These are phyloP conservation scores for Pisolithus tinctorius DNA, from an alignment of 768 basidiomycete genomes.

Conservation along the genomic window DNA sequence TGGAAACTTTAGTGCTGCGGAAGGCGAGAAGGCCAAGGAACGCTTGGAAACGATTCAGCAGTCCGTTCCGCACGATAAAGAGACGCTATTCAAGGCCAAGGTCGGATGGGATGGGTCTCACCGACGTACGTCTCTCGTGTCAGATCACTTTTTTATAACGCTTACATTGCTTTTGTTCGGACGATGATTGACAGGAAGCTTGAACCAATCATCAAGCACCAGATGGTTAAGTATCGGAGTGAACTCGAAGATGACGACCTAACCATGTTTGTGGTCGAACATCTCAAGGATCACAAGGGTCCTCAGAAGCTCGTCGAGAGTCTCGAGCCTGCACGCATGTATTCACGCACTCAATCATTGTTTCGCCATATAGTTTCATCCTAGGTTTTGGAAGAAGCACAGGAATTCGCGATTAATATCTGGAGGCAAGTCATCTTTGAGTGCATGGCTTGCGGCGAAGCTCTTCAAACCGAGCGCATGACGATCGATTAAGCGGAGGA, in stretches of 20 bases:
- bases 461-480: slow-evolving; percentile 80
- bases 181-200: slow-evolving; percentile 78
- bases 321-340: slow-evolving; percentile 72
- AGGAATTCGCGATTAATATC: slow-evolving; percentile 65
- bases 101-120: slow-evolving; percentile 89
- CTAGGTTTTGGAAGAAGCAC: slow-evolving; percentile 88
- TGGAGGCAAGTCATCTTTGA: slow-evolving; percentile 96
- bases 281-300: slow-evolving; percentile 84
- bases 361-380: slow-evolving; percentile 1
- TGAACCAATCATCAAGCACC: slow-evolving; percentile 72
- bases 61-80: slow-evolving; percentile 71
- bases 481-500: slow-evolving; percentile 61
- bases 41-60: slow-evolving; percentile 70
- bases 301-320: slow-evolving; percentile 85
- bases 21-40: slow-evolving; percentile 75
- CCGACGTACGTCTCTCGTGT: slow-evolving; percentile 59
- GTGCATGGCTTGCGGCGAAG: slow-evolving; percentile 89
- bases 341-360: not conserved
- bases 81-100: slow-evolving; percentile 73
- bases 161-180: slow-evolving; percentile 25
- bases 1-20: slow-evolving; percentile 84
- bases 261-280: slow-evolving; percentile 89
- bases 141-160: slow-evolving; percentile 7
- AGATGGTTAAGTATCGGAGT: slow-evolving; percentile 84
- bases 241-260: slow-evolving; percentile 92